Percentiles rank a stretch among this genome's conserved stretches.
Evolutionary conservation across 371 early-diverging fungal species (phyloP).

Genomic region (Gilbertella persicaria): DNA sequence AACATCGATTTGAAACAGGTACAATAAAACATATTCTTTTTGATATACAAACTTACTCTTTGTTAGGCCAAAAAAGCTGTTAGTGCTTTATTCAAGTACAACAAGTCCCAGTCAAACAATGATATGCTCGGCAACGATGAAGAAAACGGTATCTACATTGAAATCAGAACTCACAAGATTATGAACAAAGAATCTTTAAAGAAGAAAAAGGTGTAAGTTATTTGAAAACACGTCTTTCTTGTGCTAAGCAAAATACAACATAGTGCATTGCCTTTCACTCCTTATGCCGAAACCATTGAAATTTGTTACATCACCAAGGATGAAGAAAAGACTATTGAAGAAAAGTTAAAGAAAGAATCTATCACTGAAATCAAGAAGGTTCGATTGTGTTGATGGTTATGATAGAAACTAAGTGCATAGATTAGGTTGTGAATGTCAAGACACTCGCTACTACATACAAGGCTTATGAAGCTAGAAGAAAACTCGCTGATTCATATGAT

Average conservation of each 20-base stretch:
- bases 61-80: slow-evolving; percentile 24
- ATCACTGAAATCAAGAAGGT: slow-evolving; percentile 20
- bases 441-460: slow-evolving; percentile 74
- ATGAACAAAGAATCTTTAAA: slow-evolving; percentile 17
- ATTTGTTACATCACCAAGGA: slow-evolving; percentile 22
- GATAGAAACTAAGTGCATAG: background rate
- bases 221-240: background rate
- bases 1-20: slow-evolving; percentile 20
- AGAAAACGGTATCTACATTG: slow-evolving; percentile 10
- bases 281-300: slow-evolving; percentile 13
- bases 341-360: slow-evolving; percentile 5
- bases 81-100: slow-evolving; percentile 22
- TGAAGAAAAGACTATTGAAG: slow-evolving; percentile 3
- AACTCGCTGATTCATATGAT: slow-evolving; percentile 69
- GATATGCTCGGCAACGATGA: slow-evolving; percentile 18
- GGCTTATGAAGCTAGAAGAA: slow-evolving; percentile 77
- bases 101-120: slow-evolving; percentile 4
- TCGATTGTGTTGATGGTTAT: background rate
- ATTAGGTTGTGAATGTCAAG: slow-evolving; percentile 61
- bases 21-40: background rate
- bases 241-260: background rate
- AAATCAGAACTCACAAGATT: slow-evolving; percentile 22
- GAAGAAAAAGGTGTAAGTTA: slow-evolving; percentile 13
- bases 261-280: slow-evolving; percentile 11
- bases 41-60: background rate